Conservation (phyloP, 2,329 filamentous ascomycete species). For the Aspergillus terreus region DNA sequence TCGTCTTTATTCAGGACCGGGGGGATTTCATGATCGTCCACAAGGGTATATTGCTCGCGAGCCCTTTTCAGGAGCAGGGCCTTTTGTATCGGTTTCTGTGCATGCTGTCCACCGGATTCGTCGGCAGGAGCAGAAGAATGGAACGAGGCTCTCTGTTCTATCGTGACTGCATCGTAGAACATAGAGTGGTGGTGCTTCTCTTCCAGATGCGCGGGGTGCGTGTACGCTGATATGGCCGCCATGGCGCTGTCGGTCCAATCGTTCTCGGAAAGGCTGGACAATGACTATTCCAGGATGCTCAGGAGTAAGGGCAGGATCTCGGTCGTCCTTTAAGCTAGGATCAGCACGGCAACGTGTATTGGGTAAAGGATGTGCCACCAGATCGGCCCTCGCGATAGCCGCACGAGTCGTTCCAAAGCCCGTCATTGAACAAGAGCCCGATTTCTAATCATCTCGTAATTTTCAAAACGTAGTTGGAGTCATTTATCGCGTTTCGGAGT, state of each 20-base stretch:
- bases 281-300: no score
- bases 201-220: conserved; percentile 4
- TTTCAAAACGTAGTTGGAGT: conserved; percentile 6
- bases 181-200: conserved; percentile 5
- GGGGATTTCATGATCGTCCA: conserved; percentile 46
- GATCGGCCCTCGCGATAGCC: not conserved
- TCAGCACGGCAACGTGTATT: not conserved
- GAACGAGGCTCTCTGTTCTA: conserved; percentile 7
- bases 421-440: not conserved
- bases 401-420: not conserved
- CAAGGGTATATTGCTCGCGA: conserved; percentile 49
- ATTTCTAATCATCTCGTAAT: conserved; percentile 2
- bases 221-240: conserved; percentile 12
- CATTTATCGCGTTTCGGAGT: not conserved
- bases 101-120: not conserved
- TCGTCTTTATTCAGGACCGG: conserved; percentile 46
- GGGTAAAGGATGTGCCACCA: not conserved
- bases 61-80: conserved; percentile 50
- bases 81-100: conserved; percentile 36
- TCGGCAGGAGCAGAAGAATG: not conserved
- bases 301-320: not conserved
- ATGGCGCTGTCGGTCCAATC: not conserved
- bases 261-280: not conserved
- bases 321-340: not conserved
- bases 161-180: conserved; percentile 1